Evolutionary conservation across 2,329 filamentous ascomycete genomes (phyloP).

Genomic region (Phyllosticta ampelicida): DNA sequence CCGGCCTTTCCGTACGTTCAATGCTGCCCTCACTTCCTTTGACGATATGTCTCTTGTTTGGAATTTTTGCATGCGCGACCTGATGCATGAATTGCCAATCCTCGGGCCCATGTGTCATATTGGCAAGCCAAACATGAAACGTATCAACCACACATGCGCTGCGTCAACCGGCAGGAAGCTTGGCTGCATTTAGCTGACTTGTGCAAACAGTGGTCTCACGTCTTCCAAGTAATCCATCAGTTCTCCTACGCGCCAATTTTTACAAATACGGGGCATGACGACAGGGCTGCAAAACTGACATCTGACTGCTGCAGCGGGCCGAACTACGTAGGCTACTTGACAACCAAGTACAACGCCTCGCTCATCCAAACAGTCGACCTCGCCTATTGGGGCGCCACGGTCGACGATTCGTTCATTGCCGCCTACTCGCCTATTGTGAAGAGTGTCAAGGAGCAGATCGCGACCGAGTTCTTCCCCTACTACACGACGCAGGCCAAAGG

Average conservation of each 20-base stretch:
- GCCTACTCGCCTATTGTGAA: constrained; percentile 41
- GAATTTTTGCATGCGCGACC: not conserved
- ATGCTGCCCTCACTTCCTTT: not conserved
- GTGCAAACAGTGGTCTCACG: constrained; percentile 10
- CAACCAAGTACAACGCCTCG: constrained; percentile 35
- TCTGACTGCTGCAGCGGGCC: constrained; percentile 31
- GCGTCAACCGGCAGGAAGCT: not conserved
- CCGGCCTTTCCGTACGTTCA: constrained; percentile 38
- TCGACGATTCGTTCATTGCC: constrained; percentile 41
- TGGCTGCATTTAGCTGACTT: not conserved
- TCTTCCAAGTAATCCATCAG: constrained; percentile 11
- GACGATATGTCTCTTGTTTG: not conserved
- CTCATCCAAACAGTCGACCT: constrained; percentile 43
- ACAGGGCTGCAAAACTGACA: not conserved
- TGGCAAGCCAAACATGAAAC: not conserved
- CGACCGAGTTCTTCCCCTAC: constrained; percentile 30
- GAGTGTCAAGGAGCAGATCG: constrained; percentile 42
- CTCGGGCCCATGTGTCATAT: not conserved
- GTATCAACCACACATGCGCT: not conserved
- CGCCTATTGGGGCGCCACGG: constrained; percentile 44
- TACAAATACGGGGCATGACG: too few species aligned
- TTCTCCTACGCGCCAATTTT: not conserved
- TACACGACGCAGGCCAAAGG: constrained; percentile 28
- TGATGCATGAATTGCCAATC: not conserved
- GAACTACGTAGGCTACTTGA: constrained; percentile 46